A percentile compares a stretch with the other conserved stretches of the same genome.
Evolutionary conservation across 345 rosid species (phyloP).

Genomic region (Linum trigynum): DNA sequence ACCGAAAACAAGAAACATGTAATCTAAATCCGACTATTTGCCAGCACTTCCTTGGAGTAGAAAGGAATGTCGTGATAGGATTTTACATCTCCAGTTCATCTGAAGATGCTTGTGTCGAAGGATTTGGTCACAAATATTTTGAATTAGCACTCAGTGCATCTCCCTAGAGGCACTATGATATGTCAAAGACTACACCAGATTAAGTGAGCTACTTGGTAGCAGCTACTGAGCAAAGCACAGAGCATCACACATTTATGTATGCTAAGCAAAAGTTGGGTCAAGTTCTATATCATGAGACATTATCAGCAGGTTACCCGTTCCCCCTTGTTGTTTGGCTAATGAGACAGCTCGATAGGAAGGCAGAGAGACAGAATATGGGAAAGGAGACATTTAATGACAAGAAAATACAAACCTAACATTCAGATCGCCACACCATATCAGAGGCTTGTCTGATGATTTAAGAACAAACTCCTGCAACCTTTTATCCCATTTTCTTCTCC

Average conservation of each 20-base stretch:
- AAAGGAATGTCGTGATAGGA: not conserved
- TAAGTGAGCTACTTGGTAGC: not conserved
- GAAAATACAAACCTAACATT: conserved; percentile 58
- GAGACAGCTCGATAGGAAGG: not conserved
- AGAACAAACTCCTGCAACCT: conserved; percentile 63
- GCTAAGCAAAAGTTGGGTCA: too few relatives aligned
- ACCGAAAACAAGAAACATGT: conserved; percentile 1
- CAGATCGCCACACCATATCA: conserved; percentile 96
- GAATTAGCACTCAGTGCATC: not conserved
- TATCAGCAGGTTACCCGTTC: too few relatives aligned
- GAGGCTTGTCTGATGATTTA: conserved; percentile 65
- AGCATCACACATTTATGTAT: too few relatives aligned
- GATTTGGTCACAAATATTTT: not conserved
- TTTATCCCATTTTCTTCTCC: conserved; percentile 97
- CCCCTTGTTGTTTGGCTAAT: not conserved
- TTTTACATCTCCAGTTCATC: not conserved
- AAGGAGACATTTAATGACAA: not conserved
- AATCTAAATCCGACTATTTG: not conserved
- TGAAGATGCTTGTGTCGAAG: not conserved
- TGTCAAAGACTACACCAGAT: not conserved
- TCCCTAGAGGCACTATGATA: not conserved
- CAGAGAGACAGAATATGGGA: not conserved
- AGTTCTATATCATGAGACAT: too few relatives aligned
- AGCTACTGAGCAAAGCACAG: not conserved
- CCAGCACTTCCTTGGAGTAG: not conserved